Evolutionary conservation across 2,329 filamentous ascomycete genomes (phyloP), one percentile per base, ranked within the genome.

Genomic region (Atkinsonella hypoxylon): DNA sequence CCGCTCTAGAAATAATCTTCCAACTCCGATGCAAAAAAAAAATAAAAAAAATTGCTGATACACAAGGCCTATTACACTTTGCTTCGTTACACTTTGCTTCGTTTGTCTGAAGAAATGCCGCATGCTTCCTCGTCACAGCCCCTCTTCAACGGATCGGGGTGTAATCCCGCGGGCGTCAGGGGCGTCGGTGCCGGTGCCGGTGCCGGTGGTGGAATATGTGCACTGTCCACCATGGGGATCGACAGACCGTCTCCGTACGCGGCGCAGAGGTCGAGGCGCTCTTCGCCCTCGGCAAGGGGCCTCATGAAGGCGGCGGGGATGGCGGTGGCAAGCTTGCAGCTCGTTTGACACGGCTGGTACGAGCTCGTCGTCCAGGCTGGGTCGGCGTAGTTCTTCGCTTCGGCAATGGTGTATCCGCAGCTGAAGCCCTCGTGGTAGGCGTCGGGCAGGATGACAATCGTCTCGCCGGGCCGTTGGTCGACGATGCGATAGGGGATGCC

Each of bases 341-440:
- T 61, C 18, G 42, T 50, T 26, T 66, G 55, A 32, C 67, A 69
- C 11, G 66, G 61, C 50, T 66, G 62, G 48, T 69, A 69, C 3
- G 58, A 61, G 31, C 62, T 61, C 6, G 62, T 62, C 9, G 56
- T 64, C 67, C 67, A 69, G n/a, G 55, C 56, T 11, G 55, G 53
- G 36, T 68, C 67, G 18, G 67, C 67, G 47, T 69, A 69, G 47
- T 69, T 69, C 52, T 68, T 69, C 38, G 67, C 67, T 51, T 69
- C 67, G 3, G 67, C 67, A 44, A 69, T 62, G 38, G 66, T 69
- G 49, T 69, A 69, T 0, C 67, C 67, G n/a, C 66, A 68, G 56
- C 67, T 69, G 52, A 69, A 69, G 2, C 67, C 67, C 52, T 69
- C 65, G 49, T 69, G 67, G 46, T 69, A 69, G 4, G 67, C 67